Conservation (phyloP, 1,139 yeast genomes). For the Diutina pseudorugosa region DNA sequence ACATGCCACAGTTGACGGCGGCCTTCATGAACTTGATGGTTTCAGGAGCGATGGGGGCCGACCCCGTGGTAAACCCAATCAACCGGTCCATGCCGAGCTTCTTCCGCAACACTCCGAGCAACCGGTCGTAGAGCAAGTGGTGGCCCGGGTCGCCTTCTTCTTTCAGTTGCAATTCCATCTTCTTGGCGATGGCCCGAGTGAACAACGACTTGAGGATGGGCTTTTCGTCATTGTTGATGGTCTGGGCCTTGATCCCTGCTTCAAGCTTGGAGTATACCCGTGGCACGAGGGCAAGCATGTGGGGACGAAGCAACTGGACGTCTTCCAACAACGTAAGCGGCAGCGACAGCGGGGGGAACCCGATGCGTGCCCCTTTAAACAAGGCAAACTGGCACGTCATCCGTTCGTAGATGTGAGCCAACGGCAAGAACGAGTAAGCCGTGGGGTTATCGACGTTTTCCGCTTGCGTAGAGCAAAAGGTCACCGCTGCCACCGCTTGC, state of each 20-base stretch:
- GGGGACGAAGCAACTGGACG: conserved; percentile 22
- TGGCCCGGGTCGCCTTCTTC: conserved; percentile 19
- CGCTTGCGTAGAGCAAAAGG: conserved; percentile 11
- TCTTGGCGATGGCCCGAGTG: conserved; percentile 19
- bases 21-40: conserved; percentile 31
- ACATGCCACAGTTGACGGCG: conserved; percentile 23
- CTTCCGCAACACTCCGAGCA: conserved; percentile 15
- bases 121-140: conserved; percentile 21
- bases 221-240: conserved; percentile 14
- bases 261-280: conserved; percentile 15
- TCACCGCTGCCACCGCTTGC: conserved; percentile 17
- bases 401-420: conserved; percentile 19
- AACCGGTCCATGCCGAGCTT: conserved; percentile 27
- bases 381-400: conserved; percentile 15
- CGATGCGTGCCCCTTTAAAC: conserved; percentile 21
- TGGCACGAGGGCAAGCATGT: conserved; percentile 13
- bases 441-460: conserved; percentile 5
- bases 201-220: conserved; percentile 16
- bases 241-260: conserved; percentile 13
- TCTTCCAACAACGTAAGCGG: conserved; percentile 29
- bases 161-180: conserved; percentile 18
- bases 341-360: conserved; percentile 34
- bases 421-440: conserved; percentile 9
- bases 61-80: conserved; percentile 19
- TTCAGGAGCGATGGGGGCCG: conserved; percentile 32